Base-by-base conservation (phyloP, 495 filamentous ascomycete genomes). In the Xylaria sp. region DNA sequence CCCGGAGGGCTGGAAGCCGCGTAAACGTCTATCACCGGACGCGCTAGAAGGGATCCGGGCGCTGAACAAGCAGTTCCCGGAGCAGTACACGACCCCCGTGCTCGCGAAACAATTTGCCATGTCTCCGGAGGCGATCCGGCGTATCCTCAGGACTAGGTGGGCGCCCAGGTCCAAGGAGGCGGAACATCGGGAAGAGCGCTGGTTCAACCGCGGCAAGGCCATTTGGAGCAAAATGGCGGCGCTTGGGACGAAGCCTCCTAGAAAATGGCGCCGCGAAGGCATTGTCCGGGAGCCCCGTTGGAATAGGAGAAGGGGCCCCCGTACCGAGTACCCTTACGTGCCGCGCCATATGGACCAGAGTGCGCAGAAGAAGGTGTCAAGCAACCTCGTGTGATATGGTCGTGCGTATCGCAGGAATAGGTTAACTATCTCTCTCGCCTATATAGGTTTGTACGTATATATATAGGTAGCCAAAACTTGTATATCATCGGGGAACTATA, bases 61-160 rank as follows among this genome's bases (percentile, higher is more conserved):
- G 37, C 84, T 99, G 29, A 88, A 97, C 77, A 80, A 85, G 3
- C 88, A 93, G 72, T 89, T 92, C 57, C 94, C 96, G 0, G 86
- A 92, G 1, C 80, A 83, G 61, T 97, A 93, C 82, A 90, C 92
- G 24, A 97, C 93, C 1, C 76, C 85, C 12, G 87, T 90, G 44
- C 89, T 99, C 6, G 88, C 96, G 0, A 75, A 90, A 0, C 86
- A 94, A 68, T 99, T 98, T 82, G 83, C 93, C 80, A 85, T 97
- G 6, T 95, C 93, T 1, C 86, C 93, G 1, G 96, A 99, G 73
- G 92, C 90, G 7, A 93, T 98, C 66, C 88, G 94, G 12, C 84
- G 96, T 26, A 96, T 99, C 40, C 80, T 99, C 74, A 93, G 88
- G 78, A 91, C 88, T 77, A 95, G 92, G 70, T 98, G 96, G 96